Conservation (phyloP, 768 basidiomycete species). For the Gymnopilus dilepis region DNA sequence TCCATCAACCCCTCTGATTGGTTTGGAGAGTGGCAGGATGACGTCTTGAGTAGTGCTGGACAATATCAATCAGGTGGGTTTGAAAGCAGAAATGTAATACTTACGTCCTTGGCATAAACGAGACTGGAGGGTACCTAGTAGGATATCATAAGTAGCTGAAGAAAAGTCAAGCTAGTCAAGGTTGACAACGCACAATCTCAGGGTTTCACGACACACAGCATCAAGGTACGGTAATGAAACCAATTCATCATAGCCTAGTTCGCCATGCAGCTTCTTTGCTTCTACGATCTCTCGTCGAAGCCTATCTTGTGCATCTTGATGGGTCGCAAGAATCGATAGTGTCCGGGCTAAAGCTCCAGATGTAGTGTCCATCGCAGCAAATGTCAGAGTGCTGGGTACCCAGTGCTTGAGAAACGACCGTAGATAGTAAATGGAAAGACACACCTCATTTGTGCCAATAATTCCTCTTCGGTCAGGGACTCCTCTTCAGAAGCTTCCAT, state of each 20-base stretch:
- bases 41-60: background rate
- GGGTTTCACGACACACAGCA: slow-evolving; percentile 42
- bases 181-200: slow-evolving; percentile 36
- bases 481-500: slow-evolving; percentile 37
- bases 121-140: slow-evolving; percentile 35
- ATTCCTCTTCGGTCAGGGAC: slow-evolving; percentile 37
- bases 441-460: slow-evolving; percentile 41
- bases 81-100: background rate
- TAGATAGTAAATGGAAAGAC: slow-evolving; percentile 15
- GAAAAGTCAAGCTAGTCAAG: slow-evolving; percentile 11
- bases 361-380: slow-evolving; percentile 36
- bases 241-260: slow-evolving; percentile 38
- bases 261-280: slow-evolving; percentile 29
- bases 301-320: slow-evolving; percentile 39
- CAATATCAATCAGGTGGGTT: background rate
- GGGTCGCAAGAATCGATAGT: slow-evolving; percentile 28
- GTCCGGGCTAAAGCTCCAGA: slow-evolving; percentile 33
- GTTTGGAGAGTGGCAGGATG: slow-evolving; percentile 37
- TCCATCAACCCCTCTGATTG: slow-evolving; percentile 43
- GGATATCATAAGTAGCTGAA: no score
- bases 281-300: slow-evolving; percentile 31
- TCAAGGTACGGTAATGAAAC: slow-evolving; percentile 42
- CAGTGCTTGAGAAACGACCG: slow-evolving; percentile 38
- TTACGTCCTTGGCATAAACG: slow-evolving; percentile 23
- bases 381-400: slow-evolving; percentile 21